Evolutionary conservation across 2,329 filamentous ascomycete genomes (phyloP).

Genomic region (Dactylellina leptospora): DNA sequence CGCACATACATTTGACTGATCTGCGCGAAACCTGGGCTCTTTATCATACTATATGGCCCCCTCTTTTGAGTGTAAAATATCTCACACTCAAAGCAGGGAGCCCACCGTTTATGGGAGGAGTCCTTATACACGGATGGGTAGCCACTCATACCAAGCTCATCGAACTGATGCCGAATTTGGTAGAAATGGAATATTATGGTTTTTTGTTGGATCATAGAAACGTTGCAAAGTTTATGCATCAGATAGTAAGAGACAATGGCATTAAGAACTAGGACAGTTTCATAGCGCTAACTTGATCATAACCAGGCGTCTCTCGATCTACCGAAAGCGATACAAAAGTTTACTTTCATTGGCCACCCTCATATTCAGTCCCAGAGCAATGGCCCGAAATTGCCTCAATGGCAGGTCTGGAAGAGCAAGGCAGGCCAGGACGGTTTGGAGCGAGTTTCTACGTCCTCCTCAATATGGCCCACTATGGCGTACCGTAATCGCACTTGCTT

Average conservation of each 20-base stretch:
- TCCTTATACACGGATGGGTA: not conserved
- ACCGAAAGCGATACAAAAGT: not conserved
- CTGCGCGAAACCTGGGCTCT: not conserved
- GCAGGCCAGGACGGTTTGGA: not conserved
- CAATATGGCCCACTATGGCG: not conserved
- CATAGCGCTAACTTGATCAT: not conserved
- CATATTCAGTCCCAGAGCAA: not conserved
- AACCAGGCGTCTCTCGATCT: not conserved
- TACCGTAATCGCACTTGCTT: not conserved
- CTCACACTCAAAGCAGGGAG: not conserved
- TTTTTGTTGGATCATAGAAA: not conserved
- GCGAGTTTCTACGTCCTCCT: not conserved
- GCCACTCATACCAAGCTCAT: not conserved
- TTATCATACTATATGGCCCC: not conserved
- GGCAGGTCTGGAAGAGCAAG: not conserved
- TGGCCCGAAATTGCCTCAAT: not conserved
- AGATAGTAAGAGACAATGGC: too few relatives aligned
- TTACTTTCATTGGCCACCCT: not conserved
- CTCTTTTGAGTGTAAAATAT: not conserved
- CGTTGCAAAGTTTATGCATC: not conserved
- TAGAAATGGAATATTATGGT: not conserved
- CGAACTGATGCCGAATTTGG: not conserved
- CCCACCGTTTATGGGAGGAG: not conserved
- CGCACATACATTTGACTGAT: not conserved
- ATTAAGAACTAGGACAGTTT: not conserved